Base-by-base conservation (phyloP, 2,329 filamentous ascomycete species). In the Talaromyces atroroseus region DNA sequence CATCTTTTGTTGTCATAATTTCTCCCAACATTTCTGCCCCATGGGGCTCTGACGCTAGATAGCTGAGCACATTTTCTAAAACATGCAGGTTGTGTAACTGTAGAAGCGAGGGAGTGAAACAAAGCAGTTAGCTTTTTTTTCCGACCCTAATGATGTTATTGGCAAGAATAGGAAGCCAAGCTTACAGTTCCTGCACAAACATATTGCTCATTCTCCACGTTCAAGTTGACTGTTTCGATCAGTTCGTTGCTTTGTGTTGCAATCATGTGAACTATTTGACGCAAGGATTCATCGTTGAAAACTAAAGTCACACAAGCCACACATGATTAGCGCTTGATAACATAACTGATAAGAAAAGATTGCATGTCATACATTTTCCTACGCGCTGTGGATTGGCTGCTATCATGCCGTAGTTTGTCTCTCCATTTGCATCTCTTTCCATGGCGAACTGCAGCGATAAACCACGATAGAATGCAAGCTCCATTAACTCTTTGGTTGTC, bases 401-500 rank as follows among this genome's bases (percentile, higher is more conserved):
- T 74, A 92, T 96, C 94, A 99, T 99, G 61, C 89, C 92, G 81
- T 97, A 99, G 81, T 96, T 97, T 62, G 84, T 80, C 57, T 87
- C 92, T 72, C 97, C 94, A 24, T 49, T 38, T 11, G 32, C 34
- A 26, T 49, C 48, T 71, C 94, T 90, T 79, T 97, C 92, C 62
- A 99, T 94, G 20, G 94, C 94, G 49, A 97, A 94, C 76, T 99
- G 94, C 94, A 99, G 97, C 20, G 94, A 97, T 68, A 99, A 79
- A 68, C 94, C 94, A 74, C 94, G 91, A 79, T 99, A 99, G 82
- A 99, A 99, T 54, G 99, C 94, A 48, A 99, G 92, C 0, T 94
- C 96, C 1, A 99, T 94, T 72, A 99, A 80, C 64, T 88, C 92
- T 80, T 97, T 94, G 67, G 99, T 97, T 20, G 94, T 94, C 90